Evolutionary conservation across 768 basidiomycete genomes (phyloP).

Genomic region (Podaxis sp.): DNA sequence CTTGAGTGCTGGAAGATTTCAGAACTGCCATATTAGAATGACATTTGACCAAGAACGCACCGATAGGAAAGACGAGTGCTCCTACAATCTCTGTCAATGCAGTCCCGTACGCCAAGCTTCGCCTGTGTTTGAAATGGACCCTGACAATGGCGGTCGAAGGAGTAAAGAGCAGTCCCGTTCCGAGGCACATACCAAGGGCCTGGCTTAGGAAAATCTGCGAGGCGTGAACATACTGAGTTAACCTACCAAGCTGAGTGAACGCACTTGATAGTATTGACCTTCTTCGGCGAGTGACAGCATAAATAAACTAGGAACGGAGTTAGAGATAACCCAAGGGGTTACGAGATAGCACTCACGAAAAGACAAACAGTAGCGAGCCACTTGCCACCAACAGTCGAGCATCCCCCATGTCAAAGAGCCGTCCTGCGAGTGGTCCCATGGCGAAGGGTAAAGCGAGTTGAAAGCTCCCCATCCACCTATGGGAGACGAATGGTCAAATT

Average conservation of each 20-base stretch:
- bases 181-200: constrained; percentile 49
- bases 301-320: no score
- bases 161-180: constrained; percentile 46
- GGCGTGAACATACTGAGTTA: constrained; percentile 11
- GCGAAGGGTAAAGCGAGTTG: no score
- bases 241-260: constrained; percentile 4
- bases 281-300: no score
- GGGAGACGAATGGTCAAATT: no score
- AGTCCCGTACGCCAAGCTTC: constrained; percentile 33
- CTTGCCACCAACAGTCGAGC: no score
- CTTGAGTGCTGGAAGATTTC: constrained; percentile 19
- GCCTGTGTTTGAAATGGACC: constrained; percentile 39
- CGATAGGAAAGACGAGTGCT: constrained; percentile 29
- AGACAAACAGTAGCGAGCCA: no score
- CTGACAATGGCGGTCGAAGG: constrained; percentile 42
- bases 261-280: no score
- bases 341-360: no score
- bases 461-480: no score
- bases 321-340: no score
- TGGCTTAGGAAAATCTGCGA: constrained; percentile 44
- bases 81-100: constrained; percentile 42
- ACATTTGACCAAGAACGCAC: constrained; percentile 13
- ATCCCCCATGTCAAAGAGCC: no score
- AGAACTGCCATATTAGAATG: neutral
- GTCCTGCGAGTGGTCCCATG: no score